Percentiles rank a stretch among this genome's conserved stretches.
Conservation (phyloP, 225 moss, liverwort and hornwort genomes). For the Sphagnum tenellum region DNA sequence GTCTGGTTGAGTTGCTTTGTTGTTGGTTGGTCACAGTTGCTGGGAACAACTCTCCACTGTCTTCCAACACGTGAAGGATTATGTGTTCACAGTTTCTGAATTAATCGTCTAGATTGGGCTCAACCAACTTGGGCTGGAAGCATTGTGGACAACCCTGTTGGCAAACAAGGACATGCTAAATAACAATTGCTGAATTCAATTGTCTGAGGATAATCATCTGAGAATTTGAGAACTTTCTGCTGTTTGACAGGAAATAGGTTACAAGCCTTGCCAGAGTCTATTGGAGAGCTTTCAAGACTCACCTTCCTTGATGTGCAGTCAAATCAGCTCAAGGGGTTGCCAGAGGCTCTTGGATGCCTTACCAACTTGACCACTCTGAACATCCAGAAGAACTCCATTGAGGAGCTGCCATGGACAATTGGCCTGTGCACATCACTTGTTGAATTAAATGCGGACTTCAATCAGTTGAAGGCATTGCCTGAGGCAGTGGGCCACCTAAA, state of each 20-base stretch:
- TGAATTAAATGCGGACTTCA: conserved; percentile 67
- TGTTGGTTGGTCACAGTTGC: too few species aligned
- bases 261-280: conserved; percentile 63
- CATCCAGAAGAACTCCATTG: conserved; percentile 58
- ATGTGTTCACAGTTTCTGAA: too few species aligned
- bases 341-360: conserved; percentile 63
- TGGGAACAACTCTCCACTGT: too few species aligned
- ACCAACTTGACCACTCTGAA: conserved; percentile 43
- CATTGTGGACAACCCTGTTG: not conserved
- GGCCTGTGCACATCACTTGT: conserved; percentile 64
- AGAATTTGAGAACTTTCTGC: not conserved
- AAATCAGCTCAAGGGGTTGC: conserved; percentile 47
- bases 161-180: not conserved
- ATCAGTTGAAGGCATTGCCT: conserved; percentile 75
- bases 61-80: too few species aligned
- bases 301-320: conserved; percentile 39
- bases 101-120: not conserved
- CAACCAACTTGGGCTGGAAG: not conserved
- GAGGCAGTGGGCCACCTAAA: conserved; percentile 68
- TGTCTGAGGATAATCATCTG: too few species aligned
- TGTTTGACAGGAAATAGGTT: conserved; percentile 53
- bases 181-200: not conserved
- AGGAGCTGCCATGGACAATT: conserved; percentile 72
- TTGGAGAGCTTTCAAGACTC: conserved; percentile 53
- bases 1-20: too few species aligned